Evolutionary conservation across 495 filamentous ascomycete genomes (phyloP), one percentile per base, ranked within the genome.

Genomic region (Talaromyces nanjingensis): DNA sequence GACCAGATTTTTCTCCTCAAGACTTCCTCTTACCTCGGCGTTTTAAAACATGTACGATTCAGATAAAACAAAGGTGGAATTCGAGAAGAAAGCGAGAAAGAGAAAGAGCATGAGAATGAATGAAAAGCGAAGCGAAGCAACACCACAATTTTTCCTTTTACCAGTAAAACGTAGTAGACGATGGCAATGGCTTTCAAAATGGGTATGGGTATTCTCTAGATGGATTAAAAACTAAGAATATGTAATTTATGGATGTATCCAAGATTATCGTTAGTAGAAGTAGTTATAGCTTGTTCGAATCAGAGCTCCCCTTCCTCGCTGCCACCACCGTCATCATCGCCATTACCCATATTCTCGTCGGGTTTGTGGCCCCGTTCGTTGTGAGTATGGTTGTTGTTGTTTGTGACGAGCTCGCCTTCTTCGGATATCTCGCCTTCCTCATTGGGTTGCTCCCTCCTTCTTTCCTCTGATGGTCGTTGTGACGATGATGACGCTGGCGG

Each of bases 231-330:
- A n/a, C 22, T 34, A 42, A 42, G 22, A 20, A 25, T 61, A 61
- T 61, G 20, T 61, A 33, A 22, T 5, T 18, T 31, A 39, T 29
- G 25, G 12, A 58, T 56, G 45, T 42, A 16, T 42, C 14, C 37
- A 42, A 42, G 33, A 37, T 37, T 11, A 7, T 31, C 4, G 29
- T 31, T 31, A 31, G 6, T 31, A 31, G 29, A 31, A 31, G 29
- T 31, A 31, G 29, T 29, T 2, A 29, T 6, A 29, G 27, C 4
- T 29, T 34, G 6, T 34, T 39, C 37, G 6, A 25, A 18, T 57
- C 14, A 81, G 37, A 81, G 67, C 62, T 81, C 78, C 12, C 78
- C 78, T 62, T 81, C 78, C 65, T 81, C 78, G 34, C 77, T 79
- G 7, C 75, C 75, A 31, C 66, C 75, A 31, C 66, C 78, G 61